These are phyloP conservation scores for Xylaria intraflava DNA, from an alignment of 495 filamentous ascomycete species.

Conservation along the genomic window DNA sequence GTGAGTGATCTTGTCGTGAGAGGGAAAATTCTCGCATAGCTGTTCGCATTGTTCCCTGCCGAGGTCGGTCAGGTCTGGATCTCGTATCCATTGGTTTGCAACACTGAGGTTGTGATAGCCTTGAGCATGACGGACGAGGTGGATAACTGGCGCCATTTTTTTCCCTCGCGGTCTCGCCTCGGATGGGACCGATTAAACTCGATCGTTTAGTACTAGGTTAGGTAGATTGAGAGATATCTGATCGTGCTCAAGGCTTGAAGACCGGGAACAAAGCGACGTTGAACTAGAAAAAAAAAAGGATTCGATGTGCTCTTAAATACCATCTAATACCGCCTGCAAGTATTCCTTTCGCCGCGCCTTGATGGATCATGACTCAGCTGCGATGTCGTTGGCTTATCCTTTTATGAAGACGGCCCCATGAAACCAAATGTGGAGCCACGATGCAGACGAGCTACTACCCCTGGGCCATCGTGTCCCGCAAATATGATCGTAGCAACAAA, in stretches of 20 bases:
- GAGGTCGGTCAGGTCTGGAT: constrained; percentile 70
- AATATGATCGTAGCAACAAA: background rate
- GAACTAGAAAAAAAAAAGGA: too few relatives aligned
- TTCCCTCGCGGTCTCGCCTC: too few relatives aligned
- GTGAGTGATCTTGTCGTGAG: constrained; percentile 57
- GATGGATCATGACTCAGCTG: background rate
- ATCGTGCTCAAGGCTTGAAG: too few relatives aligned
- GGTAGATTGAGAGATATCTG: too few relatives aligned
- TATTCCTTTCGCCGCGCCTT: too few relatives aligned
- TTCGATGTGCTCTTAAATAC: too few relatives aligned
- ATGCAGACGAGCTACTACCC: background rate
- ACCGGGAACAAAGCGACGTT: too few relatives aligned
- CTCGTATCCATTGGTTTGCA: constrained; percentile 66
- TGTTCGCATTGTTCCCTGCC: constrained; percentile 68
- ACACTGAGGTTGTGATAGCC: constrained; percentile 74
- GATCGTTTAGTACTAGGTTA: background rate
- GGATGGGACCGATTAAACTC: too few relatives aligned
- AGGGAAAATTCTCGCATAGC: constrained; percentile 57
- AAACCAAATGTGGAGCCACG: background rate
- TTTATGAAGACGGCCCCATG: background rate
- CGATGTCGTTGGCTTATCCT: background rate
- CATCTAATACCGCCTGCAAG: too few relatives aligned
- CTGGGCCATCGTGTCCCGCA: background rate
- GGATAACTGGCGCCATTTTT: constrained; percentile 38
- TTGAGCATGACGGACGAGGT: constrained; percentile 52